phyloP scores from a whole-genome alignment of 148 eudicot species.

The Oxyria digyna region DNA sequence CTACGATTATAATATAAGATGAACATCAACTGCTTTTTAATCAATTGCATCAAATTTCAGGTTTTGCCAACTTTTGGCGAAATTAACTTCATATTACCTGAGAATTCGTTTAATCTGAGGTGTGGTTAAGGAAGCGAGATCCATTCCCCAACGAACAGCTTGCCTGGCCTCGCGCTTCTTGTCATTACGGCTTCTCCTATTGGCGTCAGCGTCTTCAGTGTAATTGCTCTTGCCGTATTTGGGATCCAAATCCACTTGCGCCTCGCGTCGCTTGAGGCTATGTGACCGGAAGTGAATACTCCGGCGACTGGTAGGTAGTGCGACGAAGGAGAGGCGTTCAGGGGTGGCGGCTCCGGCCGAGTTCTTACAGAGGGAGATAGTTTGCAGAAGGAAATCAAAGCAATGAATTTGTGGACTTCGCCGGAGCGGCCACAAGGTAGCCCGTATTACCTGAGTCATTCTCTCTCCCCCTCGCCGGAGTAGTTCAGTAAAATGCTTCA shows the following conservation, averaged over 20 bases:
- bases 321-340: conserved; percentile 12
- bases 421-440: conserved; percentile 14
- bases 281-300: conserved; percentile 15
- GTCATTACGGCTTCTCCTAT: conserved; percentile 49
- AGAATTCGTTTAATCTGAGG: conserved; percentile 73
- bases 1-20: not conserved
- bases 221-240: conserved; percentile 3
- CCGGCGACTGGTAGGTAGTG: conserved; percentile 12
- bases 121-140: conserved; percentile 53
- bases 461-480: not conserved
- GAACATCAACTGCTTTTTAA: too few species aligned
- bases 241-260: not conserved
- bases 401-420: conserved; percentile 21
- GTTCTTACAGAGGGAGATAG: conserved; percentile 9
- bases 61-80: not conserved
- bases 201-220: conserved; percentile 8
- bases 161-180: conserved; percentile 67
- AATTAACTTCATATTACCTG: conserved; percentile 21
- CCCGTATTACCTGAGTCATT: conserved; percentile 28
- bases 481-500: not conserved
- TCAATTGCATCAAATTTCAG: not conserved
- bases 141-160: conserved; percentile 63
- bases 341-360: not conserved
- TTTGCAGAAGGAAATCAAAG: conserved; percentile 11
- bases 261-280: conserved; percentile 18